Evolutionary conservation across 2,329 filamentous ascomycete genomes (phyloP).

Genomic region (Dothistroma pini): DNA sequence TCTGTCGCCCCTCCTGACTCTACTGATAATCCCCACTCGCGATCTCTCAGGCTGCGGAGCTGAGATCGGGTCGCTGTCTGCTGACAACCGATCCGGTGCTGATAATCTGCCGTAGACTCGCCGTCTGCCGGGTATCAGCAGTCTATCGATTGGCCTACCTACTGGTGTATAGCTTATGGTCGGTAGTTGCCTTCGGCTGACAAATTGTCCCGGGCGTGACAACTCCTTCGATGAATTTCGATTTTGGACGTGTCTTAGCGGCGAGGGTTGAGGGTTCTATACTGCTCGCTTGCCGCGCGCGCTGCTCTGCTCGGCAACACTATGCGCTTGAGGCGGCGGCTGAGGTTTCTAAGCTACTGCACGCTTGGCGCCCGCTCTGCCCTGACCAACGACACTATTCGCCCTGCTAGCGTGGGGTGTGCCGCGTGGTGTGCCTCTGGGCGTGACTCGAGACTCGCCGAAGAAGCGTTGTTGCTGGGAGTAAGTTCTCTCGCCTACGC

Average conservation of each 20-base stretch:
- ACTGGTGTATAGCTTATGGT: too few species aligned
- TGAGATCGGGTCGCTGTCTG: too few species aligned
- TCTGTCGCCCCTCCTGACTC: too few species aligned
- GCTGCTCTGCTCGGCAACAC: too few species aligned
- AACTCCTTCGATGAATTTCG: background rate
- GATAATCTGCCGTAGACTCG: background rate
- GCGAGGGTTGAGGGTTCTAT: background rate
- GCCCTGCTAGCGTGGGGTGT: slow-evolving; percentile 27
- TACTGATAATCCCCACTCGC: too few species aligned
- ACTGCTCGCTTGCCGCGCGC: too few species aligned
- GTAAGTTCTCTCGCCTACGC: slow-evolving; percentile 24
- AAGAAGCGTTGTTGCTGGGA: slow-evolving; percentile 31
- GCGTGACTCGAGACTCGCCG: slow-evolving; percentile 28
- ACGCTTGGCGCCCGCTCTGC: background rate
- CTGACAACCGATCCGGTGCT: background rate
- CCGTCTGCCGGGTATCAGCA: background rate
- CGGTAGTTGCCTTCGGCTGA: too few species aligned
- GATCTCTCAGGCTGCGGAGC: too few species aligned
- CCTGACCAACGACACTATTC: slow-evolving; percentile 22
- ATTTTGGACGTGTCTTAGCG: background rate
- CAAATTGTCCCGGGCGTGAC: too few species aligned
- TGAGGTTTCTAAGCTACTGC: background rate
- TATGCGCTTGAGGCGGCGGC: background rate
- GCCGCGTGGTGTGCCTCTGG: slow-evolving; percentile 26
- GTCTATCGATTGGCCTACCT: background rate